Percentiles rank a stretch among this genome's conserved stretches.
phyloP scores from a whole-genome alignment of 768 basidiomycete species.

The Suillus clintonianus region DNA sequence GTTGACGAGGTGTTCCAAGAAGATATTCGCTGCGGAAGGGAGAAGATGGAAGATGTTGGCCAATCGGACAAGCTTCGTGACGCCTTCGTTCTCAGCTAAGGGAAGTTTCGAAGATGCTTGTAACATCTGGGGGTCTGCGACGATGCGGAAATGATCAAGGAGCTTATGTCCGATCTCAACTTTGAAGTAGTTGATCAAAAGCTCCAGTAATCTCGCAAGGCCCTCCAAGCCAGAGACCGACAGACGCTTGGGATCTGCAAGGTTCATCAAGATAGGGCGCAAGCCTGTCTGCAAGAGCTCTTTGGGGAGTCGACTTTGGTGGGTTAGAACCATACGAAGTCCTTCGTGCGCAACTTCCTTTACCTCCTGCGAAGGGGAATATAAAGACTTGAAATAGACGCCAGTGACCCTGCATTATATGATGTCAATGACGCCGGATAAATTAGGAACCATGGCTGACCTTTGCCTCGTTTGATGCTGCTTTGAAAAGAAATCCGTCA shows the following conservation, averaged over 20 bases:
- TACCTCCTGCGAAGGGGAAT: conserved; percentile 86
- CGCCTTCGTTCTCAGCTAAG: conserved; percentile 83
- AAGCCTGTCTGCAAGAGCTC: conserved; percentile 94
- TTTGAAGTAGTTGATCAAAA: conserved; percentile 98
- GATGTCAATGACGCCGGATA: not conserved
- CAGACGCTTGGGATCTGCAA: conserved; percentile 93
- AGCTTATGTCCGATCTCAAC: conserved; percentile 98
- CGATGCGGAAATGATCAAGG: conserved; percentile 90
- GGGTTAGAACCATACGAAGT: conserved; percentile 81
- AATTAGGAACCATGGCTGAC: conserved; percentile 40
- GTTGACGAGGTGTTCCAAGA: conserved; percentile 85
- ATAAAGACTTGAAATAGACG: conserved; percentile 98
- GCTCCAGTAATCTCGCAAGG: conserved; percentile 87
- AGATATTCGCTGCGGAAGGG: conserved; percentile 90
- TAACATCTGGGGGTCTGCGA: conserved; percentile 88
- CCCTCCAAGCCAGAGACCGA: conserved; percentile 93
- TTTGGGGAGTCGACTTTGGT: conserved; percentile 91
- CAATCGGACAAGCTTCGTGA: conserved; percentile 90
- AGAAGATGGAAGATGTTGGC: conserved; percentile 97
- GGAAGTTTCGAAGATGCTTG: conserved; percentile 78
- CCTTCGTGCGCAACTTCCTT: conserved; percentile 96
- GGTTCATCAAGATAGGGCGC: conserved; percentile 95
- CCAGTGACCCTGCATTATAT: conserved; percentile 71
- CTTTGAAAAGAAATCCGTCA: conserved; percentile 89
- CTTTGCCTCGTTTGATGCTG: conserved; percentile 84